Conservation (phyloP, 1,284 basidiomycete species). For the Inonotus obliquus region DNA sequence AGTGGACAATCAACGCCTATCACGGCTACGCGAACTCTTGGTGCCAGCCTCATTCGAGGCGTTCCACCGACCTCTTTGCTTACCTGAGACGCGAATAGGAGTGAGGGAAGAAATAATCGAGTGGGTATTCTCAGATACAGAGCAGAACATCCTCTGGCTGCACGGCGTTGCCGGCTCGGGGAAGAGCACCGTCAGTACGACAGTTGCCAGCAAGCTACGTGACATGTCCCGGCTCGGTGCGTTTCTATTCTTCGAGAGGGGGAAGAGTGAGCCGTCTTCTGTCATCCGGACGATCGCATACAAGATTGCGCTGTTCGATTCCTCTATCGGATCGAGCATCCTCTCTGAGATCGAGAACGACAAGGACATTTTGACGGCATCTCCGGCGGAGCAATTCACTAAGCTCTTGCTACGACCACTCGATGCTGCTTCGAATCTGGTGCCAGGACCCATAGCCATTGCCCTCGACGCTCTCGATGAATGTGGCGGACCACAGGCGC, state of each 20-base stretch:
- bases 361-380: background rate
- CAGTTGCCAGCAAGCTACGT: background rate
- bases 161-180: constrained; percentile 1
- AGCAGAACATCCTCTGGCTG: background rate
- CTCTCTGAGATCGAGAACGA: background rate
- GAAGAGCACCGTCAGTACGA: background rate
- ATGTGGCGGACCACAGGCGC: constrained; percentile 16
- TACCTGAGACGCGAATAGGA: background rate
- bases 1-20: too few relatives aligned
- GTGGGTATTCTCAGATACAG: background rate
- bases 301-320: constrained; percentile 20
- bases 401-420: background rate
- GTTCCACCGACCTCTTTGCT: background rate
- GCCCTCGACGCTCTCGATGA: constrained; percentile 10
- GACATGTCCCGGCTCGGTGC: background rate
- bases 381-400: background rate
- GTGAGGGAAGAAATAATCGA: background rate
- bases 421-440: background rate
- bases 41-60: background rate
- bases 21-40: too few relatives aligned
- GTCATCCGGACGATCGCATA: constrained; percentile 22
- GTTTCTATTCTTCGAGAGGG: constrained; percentile 20
- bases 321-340: background rate
- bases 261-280: constrained; percentile 16
- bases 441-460: background rate